phyloP scores from a whole-genome alignment of 192 early-diverging fungal genomes.

The Paraglomus brasilianum region DNA sequence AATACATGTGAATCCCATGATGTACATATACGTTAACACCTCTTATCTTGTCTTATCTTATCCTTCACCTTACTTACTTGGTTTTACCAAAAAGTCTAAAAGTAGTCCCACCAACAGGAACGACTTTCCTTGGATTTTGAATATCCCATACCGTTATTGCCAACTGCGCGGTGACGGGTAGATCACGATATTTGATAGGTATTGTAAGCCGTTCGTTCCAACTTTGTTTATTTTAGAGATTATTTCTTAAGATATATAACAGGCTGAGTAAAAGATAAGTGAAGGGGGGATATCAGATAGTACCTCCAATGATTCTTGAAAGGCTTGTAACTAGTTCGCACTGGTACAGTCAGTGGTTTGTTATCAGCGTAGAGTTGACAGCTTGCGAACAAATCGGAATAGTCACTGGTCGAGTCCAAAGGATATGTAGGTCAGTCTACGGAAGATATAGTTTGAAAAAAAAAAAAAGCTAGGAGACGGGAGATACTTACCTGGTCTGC shows the following conservation, averaged over 20 bases:
- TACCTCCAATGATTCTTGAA: constrained; percentile 65
- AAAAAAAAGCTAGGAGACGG: neutral
- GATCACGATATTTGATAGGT: constrained; percentile 83
- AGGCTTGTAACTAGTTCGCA: constrained; percentile 64
- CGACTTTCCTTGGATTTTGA: constrained; percentile 69
- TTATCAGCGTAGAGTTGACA: constrained; percentile 70
- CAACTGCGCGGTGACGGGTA: constrained; percentile 71
- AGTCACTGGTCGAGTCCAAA: constrained; percentile 38
- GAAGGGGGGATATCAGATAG: neutral
- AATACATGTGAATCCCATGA: neutral
- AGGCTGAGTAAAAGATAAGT: constrained; percentile 21
- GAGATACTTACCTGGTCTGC: constrained; percentile 31
- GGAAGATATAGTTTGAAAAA: neutral
- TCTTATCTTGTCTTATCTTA: neutral
- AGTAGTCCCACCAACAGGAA: constrained; percentile 73
- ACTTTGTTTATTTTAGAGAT: constrained; percentile 31
- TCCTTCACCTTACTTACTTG: constrained; percentile 46
- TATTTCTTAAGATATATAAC: constrained; percentile 19
- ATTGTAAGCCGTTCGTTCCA: constrained; percentile 95
- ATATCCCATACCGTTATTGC: constrained; percentile 81
- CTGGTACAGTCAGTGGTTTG: constrained; percentile 61
- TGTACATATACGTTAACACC: too few species aligned
- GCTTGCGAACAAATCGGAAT: constrained; percentile 61
- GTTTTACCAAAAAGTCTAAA: constrained; percentile 80
- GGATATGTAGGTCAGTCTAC: neutral